Conservation (phyloP, 805 yeast genomes). For the Henningerozyma blattae region DNA sequence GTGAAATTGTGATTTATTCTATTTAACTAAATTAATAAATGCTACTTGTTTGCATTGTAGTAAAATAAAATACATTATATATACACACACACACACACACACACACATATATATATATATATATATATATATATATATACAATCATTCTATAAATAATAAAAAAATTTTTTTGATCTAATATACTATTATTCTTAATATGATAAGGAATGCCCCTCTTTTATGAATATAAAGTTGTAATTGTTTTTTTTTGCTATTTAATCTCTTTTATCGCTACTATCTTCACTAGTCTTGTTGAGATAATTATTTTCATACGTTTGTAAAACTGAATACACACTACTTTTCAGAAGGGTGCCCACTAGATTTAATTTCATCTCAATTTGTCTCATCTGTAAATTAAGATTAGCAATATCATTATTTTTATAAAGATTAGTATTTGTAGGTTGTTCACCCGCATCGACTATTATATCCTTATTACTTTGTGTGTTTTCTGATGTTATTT, state of each 20-base stretch:
- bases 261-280: constrained; percentile 4
- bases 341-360: constrained; percentile 55
- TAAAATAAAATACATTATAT: background rate
- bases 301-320: background rate
- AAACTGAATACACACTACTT: constrained; percentile 57
- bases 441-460: too few relatives aligned
- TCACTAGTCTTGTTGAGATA: constrained; percentile 3
- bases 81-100: background rate
- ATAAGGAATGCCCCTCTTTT: too few relatives aligned
- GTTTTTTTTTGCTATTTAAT: too few relatives aligned
- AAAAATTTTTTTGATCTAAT: too few relatives aligned
- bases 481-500: constrained; percentile 8
- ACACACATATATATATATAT: background rate
- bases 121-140: too few relatives aligned
- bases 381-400: too few relatives aligned
- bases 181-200: too few relatives aligned
- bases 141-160: too few relatives aligned
- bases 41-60: background rate
- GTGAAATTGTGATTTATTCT: constrained; percentile 68
- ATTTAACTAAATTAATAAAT: background rate
- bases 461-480: too few relatives aligned
- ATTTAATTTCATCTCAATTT: constrained; percentile 53
- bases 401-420: too few relatives aligned
- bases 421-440: too few relatives aligned
- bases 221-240: too few relatives aligned